These are phyloP conservation scores for Neurospora sp. DNA, from an alignment of 495 filamentous ascomycete species.

Conservation along the genomic window DNA sequence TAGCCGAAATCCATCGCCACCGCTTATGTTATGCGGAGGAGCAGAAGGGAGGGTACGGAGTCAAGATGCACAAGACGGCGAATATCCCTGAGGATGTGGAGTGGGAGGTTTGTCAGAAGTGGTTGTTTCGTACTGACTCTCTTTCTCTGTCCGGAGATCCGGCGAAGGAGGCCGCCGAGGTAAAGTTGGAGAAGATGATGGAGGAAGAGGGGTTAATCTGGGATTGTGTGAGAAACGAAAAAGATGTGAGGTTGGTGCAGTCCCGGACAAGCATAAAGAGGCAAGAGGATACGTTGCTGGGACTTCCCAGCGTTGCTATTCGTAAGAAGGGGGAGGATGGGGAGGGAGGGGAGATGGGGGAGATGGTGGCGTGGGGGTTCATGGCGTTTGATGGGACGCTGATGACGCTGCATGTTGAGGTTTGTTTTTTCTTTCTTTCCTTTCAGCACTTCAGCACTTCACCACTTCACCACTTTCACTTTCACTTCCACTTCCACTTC, in stretches of 20 bases:
- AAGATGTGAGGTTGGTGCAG: conserved; percentile 14
- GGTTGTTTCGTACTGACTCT: conserved; percentile 25
- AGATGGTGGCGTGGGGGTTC: conserved; percentile 35
- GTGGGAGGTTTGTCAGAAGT: conserved; percentile 32
- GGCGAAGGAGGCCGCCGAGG: too few species aligned
- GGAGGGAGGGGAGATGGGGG: conserved; percentile 15
- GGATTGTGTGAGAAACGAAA: neutral
- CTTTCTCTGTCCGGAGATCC: too few species aligned
- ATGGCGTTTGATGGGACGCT: conserved; percentile 28
- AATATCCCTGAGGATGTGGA: conserved; percentile 1
- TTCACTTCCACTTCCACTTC: neutral
- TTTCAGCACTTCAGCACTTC: too few species aligned
- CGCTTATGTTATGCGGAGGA: neutral
- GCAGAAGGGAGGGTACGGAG: neutral
- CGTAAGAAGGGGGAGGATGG: too few species aligned
- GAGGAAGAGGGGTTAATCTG: conserved; percentile 19
- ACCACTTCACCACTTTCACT: too few species aligned
- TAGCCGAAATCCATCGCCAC: conserved; percentile 23
- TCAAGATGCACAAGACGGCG: conserved; percentile 13
- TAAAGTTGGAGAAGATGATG: conserved; percentile 3
- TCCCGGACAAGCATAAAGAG: conserved; percentile 23
- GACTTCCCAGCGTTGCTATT: neutral
- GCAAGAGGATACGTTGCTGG: conserved; percentile 11
- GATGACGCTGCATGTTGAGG: conserved; percentile 27
- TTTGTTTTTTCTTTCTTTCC: conserved; percentile 1